Percentiles rank a stretch among this genome's conserved stretches.
These are phyloP conservation scores for Trichoderma simmonsii DNA, from an alignment of 2,329 filamentous ascomycete genomes.

Conservation along the genomic window DNA sequence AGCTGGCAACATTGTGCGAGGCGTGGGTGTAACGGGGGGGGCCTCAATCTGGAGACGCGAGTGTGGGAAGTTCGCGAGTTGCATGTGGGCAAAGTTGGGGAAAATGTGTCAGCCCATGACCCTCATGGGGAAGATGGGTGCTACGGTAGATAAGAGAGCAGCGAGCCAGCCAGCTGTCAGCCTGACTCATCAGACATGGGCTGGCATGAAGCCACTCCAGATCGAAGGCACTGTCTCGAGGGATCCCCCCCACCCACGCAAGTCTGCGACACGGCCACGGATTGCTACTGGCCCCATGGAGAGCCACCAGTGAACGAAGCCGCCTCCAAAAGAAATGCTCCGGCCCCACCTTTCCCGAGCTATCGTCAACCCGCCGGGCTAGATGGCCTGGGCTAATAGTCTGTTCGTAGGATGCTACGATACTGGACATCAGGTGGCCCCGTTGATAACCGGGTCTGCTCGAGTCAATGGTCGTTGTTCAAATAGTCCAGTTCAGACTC, in stretches of 20 bases:
- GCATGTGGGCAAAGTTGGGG: conserved; percentile 15
- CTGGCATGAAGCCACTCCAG: not conserved
- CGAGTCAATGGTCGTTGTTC: not conserved
- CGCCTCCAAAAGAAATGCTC: not conserved
- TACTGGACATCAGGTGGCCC: not conserved
- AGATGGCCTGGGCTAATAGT: conserved; percentile 1
- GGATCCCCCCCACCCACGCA: not conserved
- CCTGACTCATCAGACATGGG: conserved; percentile 15
- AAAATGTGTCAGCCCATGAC: conserved; percentile 15
- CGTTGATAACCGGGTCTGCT: not conserved
- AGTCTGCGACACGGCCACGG: not conserved
- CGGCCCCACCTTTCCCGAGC: conserved; percentile 8
- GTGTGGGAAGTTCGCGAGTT: conserved; percentile 7
- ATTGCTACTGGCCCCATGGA: not conserved
- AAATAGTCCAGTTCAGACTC: not conserved
- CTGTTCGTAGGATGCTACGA: not conserved
- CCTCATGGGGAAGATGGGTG: conserved; percentile 3
- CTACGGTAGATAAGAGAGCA: conserved; percentile 10
- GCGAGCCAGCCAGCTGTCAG: conserved; percentile 5
- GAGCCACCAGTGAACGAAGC: not conserved
- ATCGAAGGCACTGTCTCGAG: not conserved
- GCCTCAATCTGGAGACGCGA: conserved; percentile 6
- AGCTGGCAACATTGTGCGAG: not conserved
- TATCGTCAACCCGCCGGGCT: not conserved
- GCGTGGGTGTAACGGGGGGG: not conserved